Evolutionary conservation across 306 rosid species (phyloP).

Genomic region (Vigna reflexopilosa): DNA sequence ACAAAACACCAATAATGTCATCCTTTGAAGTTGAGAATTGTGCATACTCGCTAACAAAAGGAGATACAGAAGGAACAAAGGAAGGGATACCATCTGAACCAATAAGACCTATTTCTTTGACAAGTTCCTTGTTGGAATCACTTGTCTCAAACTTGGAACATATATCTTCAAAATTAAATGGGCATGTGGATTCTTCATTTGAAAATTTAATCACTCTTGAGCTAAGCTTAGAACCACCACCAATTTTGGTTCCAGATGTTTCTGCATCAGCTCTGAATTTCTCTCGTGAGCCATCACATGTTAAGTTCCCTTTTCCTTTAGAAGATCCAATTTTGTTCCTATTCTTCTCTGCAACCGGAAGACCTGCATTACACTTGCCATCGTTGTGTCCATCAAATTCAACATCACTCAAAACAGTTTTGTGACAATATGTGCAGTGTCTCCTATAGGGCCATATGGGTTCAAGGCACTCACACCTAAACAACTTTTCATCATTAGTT

Average conservation of each 20-base stretch:
- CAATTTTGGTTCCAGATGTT: conserved; percentile 48
- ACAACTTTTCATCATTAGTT: conserved; percentile 69
- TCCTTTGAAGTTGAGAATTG: conserved; percentile 56
- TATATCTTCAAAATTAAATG: conserved; percentile 73
- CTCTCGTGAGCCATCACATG: conserved; percentile 55
- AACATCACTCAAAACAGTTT: conserved; percentile 61
- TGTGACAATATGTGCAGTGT: conserved; percentile 92
- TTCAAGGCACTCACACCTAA: conserved; percentile 90
- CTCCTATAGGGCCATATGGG: conserved; percentile 79
- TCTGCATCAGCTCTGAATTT: conserved; percentile 58
- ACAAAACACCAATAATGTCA: conserved; percentile 43
- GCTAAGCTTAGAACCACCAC: conserved; percentile 56
- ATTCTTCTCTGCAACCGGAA: conserved; percentile 54
- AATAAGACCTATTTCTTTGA: conserved; percentile 83
- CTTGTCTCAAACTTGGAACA: conserved; percentile 77
- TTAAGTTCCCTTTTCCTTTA: conserved; percentile 66
- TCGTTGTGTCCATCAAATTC: conserved; percentile 84
- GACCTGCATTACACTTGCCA: conserved; percentile 68
- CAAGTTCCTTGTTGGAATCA: conserved; percentile 78
- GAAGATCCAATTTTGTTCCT: conserved; percentile 64
- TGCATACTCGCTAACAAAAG: conserved; percentile 62
- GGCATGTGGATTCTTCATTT: conserved; percentile 68
- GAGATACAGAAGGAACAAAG: conserved; percentile 62
- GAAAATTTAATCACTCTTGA: conserved; percentile 78
- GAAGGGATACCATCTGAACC: conserved; percentile 75